Evolutionary conservation across 1,284 basidiomycete genomes (phyloP).

Genomic region (Xerocomus amazonicus): DNA sequence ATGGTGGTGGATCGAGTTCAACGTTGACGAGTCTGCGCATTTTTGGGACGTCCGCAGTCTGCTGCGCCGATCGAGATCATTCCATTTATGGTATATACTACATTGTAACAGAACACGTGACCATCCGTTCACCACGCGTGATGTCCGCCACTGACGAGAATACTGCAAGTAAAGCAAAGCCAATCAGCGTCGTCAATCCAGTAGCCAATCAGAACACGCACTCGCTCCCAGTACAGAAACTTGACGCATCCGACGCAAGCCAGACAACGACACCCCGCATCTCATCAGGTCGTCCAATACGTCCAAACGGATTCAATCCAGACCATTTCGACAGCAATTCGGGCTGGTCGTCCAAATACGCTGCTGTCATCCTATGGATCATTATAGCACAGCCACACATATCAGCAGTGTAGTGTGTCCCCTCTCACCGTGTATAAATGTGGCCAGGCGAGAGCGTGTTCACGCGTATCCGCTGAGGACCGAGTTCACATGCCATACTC

Average conservation of each 20-base stretch:
- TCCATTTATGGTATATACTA: slow-evolving; percentile 17
- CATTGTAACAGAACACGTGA: slow-evolving; percentile 11
- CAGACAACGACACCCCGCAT: slow-evolving; percentile 74
- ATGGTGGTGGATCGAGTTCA: slow-evolving; percentile 7
- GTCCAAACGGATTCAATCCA: slow-evolving; percentile 68
- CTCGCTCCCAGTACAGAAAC: slow-evolving; percentile 76
- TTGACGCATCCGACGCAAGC: slow-evolving; percentile 78
- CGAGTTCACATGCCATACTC: slow-evolving; percentile 83
- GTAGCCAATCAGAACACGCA: slow-evolving; percentile 36
- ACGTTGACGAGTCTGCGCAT: slow-evolving; percentile 22
- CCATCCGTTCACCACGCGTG: slow-evolving; percentile 53
- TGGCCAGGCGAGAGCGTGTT: slow-evolving; percentile 76
- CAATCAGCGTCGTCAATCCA: slow-evolving; percentile 3
- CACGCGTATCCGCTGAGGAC: slow-evolving; percentile 65
- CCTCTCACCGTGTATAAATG: slow-evolving; percentile 64
- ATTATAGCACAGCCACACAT: neutral
- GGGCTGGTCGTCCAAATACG: slow-evolving; percentile 68
- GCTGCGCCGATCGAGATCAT: slow-evolving; percentile 35
- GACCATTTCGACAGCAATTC: slow-evolving; percentile 71
- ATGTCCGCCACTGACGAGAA: slow-evolving; percentile 69
- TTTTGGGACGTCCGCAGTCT: slow-evolving; percentile 28
- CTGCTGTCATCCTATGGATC: slow-evolving; percentile 68
- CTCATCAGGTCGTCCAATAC: slow-evolving; percentile 74
- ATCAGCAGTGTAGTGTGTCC: no score
- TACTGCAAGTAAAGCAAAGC: slow-evolving; percentile 50